Conservation (phyloP, 78 protist species). For the Tieghemostelium lacteum region DNA sequence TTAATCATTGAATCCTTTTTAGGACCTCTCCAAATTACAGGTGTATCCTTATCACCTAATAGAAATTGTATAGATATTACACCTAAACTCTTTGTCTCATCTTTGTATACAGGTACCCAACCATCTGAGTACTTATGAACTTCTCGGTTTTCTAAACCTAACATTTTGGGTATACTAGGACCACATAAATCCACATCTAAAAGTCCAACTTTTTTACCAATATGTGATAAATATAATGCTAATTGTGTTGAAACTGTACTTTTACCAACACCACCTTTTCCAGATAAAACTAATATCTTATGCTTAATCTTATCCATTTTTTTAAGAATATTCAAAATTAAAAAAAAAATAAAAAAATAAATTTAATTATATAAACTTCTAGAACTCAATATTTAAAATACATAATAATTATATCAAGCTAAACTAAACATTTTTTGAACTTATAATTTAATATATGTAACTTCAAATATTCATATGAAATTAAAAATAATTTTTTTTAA, state of each 20-base stretch:
- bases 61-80: conserved; percentile 97
- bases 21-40: conserved; percentile 98
- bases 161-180: conserved; percentile 88
- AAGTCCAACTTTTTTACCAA: conserved; percentile 88
- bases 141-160: conserved; percentile 77
- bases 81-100: conserved; percentile 85
- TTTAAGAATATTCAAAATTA: too few species aligned
- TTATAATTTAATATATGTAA: too few species aligned
- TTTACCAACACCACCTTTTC: conserved; percentile 99
- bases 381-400: too few species aligned
- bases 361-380: too few species aligned
- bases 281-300: conserved; percentile 96
- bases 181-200: conserved; percentile 96
- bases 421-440: too few species aligned
- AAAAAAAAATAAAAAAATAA: too few species aligned
- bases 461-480: too few species aligned
- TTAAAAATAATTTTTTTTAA: too few species aligned
- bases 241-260: conserved; percentile 65
- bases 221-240: conserved; percentile 47
- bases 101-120: conserved; percentile 91
- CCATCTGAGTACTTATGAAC: conserved; percentile 82
- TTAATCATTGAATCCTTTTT: conserved; percentile 88
- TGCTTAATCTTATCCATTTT: conserved; percentile 82
- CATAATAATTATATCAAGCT: too few species aligned
- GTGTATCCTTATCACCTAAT: conserved; percentile 84